Evolutionary conservation across 345 rosid species (phyloP).

Genomic region (Salix brachista): DNA sequence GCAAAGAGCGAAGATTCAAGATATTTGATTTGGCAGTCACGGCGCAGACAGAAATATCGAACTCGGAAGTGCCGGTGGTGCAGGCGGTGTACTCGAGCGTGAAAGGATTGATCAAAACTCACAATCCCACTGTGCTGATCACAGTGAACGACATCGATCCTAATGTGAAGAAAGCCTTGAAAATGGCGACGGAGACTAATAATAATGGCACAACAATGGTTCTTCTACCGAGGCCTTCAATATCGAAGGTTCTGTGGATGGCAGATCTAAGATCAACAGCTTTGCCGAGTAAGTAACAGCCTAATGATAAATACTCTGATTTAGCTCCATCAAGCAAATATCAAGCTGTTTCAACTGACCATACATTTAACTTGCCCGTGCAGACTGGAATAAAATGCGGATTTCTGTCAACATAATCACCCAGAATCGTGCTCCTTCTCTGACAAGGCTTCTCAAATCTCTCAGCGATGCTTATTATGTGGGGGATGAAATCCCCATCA

Average conservation of each 20-base stretch:
- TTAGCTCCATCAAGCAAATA: neutral
- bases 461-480: conserved; percentile 71
- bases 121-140: conserved; percentile 88
- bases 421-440: conserved; percentile 68
- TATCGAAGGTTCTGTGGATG: conserved; percentile 93
- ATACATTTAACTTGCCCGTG: neutral
- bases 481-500: conserved; percentile 77
- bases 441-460: conserved; percentile 71
- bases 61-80: conserved; percentile 87
- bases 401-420: conserved; percentile 86
- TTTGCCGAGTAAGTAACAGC: conserved; percentile 60
- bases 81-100: conserved; percentile 84
- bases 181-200: conserved; percentile 68
- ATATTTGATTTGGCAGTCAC: conserved; percentile 77
- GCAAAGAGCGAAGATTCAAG: conserved; percentile 82
- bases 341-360: neutral
- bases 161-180: conserved; percentile 81
- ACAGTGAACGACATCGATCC: conserved; percentile 66
- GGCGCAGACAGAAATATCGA: conserved; percentile 52
- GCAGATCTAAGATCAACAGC: conserved; percentile 92
- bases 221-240: conserved; percentile 65
- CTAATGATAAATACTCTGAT: neutral
- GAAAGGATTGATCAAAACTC: conserved; percentile 86
- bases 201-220: conserved; percentile 51
- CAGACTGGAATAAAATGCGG: conserved; percentile 97